phyloP scores from a whole-genome alignment of 2,329 filamentous ascomycete species.

The Botryosphaeria dothidea region DNA sequence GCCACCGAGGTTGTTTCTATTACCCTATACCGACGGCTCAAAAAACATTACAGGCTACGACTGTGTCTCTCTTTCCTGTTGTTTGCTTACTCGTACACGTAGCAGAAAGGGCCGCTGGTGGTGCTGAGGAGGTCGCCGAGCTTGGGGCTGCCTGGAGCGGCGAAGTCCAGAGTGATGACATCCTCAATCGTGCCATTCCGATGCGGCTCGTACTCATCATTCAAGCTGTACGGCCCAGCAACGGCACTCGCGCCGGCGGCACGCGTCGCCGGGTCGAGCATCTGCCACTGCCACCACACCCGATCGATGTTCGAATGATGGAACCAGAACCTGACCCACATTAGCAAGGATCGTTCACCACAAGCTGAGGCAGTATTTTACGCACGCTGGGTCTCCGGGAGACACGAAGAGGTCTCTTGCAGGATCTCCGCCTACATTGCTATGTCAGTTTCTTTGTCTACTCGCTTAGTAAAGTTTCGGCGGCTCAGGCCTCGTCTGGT shows the following conservation, averaged over 20 bases:
- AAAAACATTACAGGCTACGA: not conserved
- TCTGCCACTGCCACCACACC: slow-evolving; percentile 55
- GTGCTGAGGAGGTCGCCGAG: slow-evolving; percentile 45
- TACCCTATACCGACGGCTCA: not conserved
- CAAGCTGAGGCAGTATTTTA: not conserved
- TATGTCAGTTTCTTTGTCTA: not conserved
- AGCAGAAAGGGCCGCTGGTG: slow-evolving; percentile 48
- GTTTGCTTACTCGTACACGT: slow-evolving; percentile 38
- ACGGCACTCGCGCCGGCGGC: slow-evolving; percentile 33
- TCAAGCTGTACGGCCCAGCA: slow-evolving; percentile 42
- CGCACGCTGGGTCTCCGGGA: slow-evolving; percentile 44
- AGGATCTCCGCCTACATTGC: slow-evolving; percentile 39
- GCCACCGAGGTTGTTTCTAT: not conserved
- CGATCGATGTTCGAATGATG: slow-evolving; percentile 53
- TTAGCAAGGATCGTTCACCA: not conserved
- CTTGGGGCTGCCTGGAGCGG: slow-evolving; percentile 29
- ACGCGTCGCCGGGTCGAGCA: slow-evolving; percentile 40
- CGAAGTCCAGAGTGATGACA: slow-evolving; percentile 34
- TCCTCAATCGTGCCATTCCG: slow-evolving; percentile 48
- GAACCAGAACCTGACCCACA: slow-evolving; percentile 26
- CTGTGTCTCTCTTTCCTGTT: not conserved
- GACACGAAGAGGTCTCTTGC: slow-evolving; percentile 49
- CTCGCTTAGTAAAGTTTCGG: not conserved
- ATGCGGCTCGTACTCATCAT: slow-evolving; percentile 45
- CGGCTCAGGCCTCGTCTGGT: not conserved